Evolutionary conservation across 768 basidiomycete genomes (phyloP).

Genomic region (Lentinula raphanica): DNA sequence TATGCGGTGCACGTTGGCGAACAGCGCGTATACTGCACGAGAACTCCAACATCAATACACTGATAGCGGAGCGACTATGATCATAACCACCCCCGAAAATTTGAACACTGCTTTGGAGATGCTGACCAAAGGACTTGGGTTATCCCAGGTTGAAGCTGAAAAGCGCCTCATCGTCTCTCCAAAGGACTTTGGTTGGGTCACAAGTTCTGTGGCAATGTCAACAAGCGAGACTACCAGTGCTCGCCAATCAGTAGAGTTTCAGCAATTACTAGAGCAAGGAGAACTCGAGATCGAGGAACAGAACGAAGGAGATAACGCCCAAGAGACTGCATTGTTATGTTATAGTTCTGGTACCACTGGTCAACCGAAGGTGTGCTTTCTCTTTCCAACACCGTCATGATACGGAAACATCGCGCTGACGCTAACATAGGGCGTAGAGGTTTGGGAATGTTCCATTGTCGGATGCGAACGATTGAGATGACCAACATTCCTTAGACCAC

Average conservation of each 20-base stretch:
- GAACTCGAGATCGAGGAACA: conserved; percentile 45
- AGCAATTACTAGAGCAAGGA: conserved; percentile 47
- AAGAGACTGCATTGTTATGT: conserved; percentile 62
- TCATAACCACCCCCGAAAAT: conserved; percentile 64
- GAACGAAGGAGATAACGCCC: conserved; percentile 46
- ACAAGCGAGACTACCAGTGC: conserved; percentile 19
- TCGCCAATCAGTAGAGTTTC: conserved; percentile 32
- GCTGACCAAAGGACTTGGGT: conserved; percentile 27
- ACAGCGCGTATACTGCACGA: conserved; percentile 42
- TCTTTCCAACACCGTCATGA: not conserved
- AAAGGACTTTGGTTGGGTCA: conserved; percentile 40
- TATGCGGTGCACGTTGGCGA: conserved; percentile 46
- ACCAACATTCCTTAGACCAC: conserved; percentile 40
- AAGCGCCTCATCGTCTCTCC: conserved; percentile 54
- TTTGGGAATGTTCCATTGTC: not conserved
- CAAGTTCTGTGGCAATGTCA: conserved; percentile 28
- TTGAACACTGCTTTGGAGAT: conserved; percentile 49
- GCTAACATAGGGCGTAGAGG: not conserved
- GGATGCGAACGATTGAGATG: not conserved
- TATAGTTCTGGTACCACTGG: conserved; percentile 68
- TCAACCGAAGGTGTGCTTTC: conserved; percentile 55
- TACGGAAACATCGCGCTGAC: not conserved
- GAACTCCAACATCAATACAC: conserved; percentile 59
- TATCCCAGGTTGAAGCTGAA: conserved; percentile 34
- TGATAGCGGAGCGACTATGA: conserved; percentile 57